These are phyloP conservation scores for Crithidia mellificae DNA, from an alignment of 208 protist species.

Conservation along the genomic window DNA sequence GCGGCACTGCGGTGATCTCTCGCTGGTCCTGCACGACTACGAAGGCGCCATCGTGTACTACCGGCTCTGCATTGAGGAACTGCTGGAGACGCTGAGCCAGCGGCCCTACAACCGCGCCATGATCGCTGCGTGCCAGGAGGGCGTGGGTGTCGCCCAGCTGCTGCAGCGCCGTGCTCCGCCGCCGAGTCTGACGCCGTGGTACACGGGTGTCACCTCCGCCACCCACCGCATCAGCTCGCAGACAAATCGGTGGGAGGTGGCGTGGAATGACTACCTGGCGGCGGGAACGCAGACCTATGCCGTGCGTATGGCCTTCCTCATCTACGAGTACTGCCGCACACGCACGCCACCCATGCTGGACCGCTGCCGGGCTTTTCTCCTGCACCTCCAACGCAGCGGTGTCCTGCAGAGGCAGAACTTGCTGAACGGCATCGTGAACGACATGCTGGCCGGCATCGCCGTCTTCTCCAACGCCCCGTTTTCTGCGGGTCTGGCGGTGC, in stretches of 20 bases:
- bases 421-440: conserved; percentile 51
- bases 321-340: conserved; percentile 74
- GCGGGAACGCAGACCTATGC: conserved; percentile 47
- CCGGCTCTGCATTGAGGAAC: conserved; percentile 76
- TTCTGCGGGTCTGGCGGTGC: conserved; percentile 39
- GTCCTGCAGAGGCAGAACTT: conserved; percentile 41
- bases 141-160: conserved; percentile 60
- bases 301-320: conserved; percentile 55
- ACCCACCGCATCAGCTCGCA: conserved; percentile 50
- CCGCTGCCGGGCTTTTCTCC: conserved; percentile 39
- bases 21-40: conserved; percentile 66
- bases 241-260: conserved; percentile 64
- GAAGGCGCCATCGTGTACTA: conserved; percentile 62
- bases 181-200: conserved; percentile 61
- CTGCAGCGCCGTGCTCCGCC: conserved; percentile 47
- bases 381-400: conserved; percentile 55
- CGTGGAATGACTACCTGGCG: conserved; percentile 64
- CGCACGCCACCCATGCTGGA: conserved; percentile 60
- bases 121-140: conserved; percentile 80
- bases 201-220: conserved; percentile 35
- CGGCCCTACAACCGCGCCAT: conserved; percentile 69
- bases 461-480: conserved; percentile 76
- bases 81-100: conserved; percentile 54
- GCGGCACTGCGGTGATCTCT: conserved; percentile 75
- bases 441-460: conserved; percentile 56